Conservation (phyloP, 129 eudicot species). For the Sambucus nigra region DNA sequence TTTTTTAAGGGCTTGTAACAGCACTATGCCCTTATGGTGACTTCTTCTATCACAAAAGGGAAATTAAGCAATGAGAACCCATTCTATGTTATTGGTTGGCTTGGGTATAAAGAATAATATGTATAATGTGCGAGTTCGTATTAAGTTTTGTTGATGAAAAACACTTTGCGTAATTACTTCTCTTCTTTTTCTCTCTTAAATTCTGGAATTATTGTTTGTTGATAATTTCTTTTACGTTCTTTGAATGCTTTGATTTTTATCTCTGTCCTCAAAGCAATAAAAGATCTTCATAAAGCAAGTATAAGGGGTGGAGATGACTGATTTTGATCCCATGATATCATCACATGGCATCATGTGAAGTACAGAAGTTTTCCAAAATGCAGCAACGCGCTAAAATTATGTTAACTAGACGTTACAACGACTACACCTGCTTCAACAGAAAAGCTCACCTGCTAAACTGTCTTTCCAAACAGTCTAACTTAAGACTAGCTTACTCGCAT, state of each 20-base stretch:
- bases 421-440: conserved; percentile 36
- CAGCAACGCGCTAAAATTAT: too few relatives aligned
- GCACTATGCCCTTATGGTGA: background rate
- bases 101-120: conserved; percentile 25
- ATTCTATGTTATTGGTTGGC: conserved; percentile 28
- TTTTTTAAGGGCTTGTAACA: conserved; percentile 17
- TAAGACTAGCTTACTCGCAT: conserved; percentile 8
- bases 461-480: conserved; percentile 14
- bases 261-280: background rate
- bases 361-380: too few relatives aligned
- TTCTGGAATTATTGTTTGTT: background rate
- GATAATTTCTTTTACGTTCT: background rate
- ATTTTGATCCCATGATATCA: background rate
- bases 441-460: conserved; percentile 6
- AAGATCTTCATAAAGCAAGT: background rate
- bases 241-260: background rate
- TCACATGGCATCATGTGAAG: conserved; percentile 12
- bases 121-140: conserved; percentile 20
- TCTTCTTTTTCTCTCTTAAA: too few relatives aligned
- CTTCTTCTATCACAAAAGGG: conserved; percentile 11
- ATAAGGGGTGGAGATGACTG: background rate
- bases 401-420: conserved; percentile 8
- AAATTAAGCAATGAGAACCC: conserved; percentile 13
- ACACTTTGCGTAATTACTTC: conserved; percentile 15
- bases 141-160: conserved; percentile 21